These are phyloP conservation scores for Colletotrichum chrysophilum DNA, from an alignment of 2,329 filamentous ascomycete species.

Conservation along the genomic window DNA sequence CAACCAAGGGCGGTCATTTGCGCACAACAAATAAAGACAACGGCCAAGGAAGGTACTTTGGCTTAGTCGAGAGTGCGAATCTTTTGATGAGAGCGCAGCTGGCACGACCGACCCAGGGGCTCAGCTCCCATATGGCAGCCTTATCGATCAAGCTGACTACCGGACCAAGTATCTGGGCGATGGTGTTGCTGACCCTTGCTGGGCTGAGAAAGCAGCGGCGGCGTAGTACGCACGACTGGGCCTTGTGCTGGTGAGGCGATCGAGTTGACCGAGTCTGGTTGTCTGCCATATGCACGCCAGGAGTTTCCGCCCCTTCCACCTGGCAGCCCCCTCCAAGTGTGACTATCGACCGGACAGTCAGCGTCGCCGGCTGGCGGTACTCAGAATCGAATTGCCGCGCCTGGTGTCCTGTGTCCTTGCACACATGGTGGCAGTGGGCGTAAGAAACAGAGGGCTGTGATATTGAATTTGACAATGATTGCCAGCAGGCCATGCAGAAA, in stretches of 20 bases:
- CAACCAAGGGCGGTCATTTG: not conserved
- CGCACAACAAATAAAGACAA: not conserved
- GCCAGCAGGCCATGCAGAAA: not conserved
- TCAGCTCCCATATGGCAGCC: not conserved
- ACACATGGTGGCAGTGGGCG: not conserved
- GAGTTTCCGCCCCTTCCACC: not conserved
- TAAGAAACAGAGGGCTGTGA: not conserved
- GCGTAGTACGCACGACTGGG: not conserved
- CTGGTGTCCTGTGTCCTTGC: not conserved
- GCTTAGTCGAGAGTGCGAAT: not conserved
- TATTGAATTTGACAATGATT: not conserved
- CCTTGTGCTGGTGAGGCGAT: not conserved
- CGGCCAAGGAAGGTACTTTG: not conserved
- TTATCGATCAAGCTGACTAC: not conserved
- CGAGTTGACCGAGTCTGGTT: conserved; percentile 2
- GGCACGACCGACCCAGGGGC: not conserved
- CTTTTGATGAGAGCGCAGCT: not conserved
- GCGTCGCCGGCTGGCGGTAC: not conserved
- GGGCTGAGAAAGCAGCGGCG: conserved; percentile 1
- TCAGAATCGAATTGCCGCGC: not conserved
- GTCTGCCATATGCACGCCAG: conserved; percentile 3
- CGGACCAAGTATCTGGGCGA: conserved; percentile 1
- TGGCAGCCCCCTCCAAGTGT: not conserved
- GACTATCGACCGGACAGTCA: not conserved
- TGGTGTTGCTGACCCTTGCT: conserved; percentile 1